Percentiles rank a stretch among this genome's conserved stretches.
Evolutionary conservation across 805 yeast genomes (phyloP).

Genomic region (Cyberlindnera americana): DNA sequence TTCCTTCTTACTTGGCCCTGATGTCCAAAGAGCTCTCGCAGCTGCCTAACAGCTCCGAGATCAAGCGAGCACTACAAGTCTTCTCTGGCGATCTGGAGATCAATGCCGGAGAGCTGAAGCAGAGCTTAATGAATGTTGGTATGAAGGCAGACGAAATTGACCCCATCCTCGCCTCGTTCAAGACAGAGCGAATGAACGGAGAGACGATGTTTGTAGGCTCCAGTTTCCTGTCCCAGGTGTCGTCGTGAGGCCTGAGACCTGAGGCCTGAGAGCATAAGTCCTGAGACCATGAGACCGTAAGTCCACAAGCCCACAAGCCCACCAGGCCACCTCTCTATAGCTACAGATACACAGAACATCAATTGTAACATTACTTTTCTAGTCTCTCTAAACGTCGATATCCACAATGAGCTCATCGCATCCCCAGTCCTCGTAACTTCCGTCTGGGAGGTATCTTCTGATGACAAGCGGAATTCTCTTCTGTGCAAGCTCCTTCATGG

Average conservation of each 20-base stretch:
- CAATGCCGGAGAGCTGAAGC: slow-evolving; percentile 45
- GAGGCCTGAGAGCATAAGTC: no score
- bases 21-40: slow-evolving; percentile 54
- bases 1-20: slow-evolving; percentile 61
- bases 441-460: slow-evolving; percentile 95
- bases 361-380: no score
- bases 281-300: no score
- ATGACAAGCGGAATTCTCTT: slow-evolving; percentile 93
- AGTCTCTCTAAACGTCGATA: slow-evolving; percentile 29
- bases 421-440: slow-evolving; percentile 97
- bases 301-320: no score
- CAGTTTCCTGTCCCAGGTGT: slow-evolving; percentile 49
- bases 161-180: slow-evolving; percentile 50
- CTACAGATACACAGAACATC: neutral
- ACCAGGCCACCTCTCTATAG: neutral
- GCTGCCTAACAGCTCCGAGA: slow-evolving; percentile 48
- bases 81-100: slow-evolving; percentile 45
- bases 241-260: no score
- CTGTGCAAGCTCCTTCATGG: slow-evolving; percentile 94
- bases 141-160: slow-evolving; percentile 43
- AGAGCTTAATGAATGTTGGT: slow-evolving; percentile 44
- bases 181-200: slow-evolving; percentile 51
- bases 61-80: slow-evolving; percentile 56
- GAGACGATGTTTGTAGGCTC: slow-evolving; percentile 56
- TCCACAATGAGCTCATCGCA: slow-evolving; percentile 96